Base-by-base conservation (phyloP, 2,329 filamentous ascomycete genomes). In the Claviceps humidiphila region DNA sequence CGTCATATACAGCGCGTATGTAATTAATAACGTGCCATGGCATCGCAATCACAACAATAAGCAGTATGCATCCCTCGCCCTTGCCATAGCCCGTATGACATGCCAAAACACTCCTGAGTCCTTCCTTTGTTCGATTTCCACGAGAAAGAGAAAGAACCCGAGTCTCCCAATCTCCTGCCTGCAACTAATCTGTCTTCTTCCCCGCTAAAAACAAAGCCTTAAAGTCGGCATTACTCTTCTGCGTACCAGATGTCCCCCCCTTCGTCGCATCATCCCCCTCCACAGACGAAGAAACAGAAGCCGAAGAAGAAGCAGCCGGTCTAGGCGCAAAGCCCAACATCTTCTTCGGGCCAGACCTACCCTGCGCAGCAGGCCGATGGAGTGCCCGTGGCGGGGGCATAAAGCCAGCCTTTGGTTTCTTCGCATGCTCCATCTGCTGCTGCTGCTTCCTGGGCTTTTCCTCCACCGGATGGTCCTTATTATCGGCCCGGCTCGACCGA, bases 211-310 rank as follows among this genome's bases (percentile, higher is more conserved):
- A 71, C 61, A 77, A 65, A n/a, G 75, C 74, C 63, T 75, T 79
- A 58, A 80, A 80, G 59, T 80, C 77, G 2, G 75, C 74, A 62
- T 80, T 80, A 59, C 70, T 78, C 67, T 76, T 79, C 57, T 63
- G 64, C 17, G 64, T 58, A 48, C 65, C 58, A 38, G 50, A 4
- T 7, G 38, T 41, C 26, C 16, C 38, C 3, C 7, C 45, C n/a
- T 39, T 39, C 8, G 45, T 53, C 22, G 63, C 64, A 11, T 17
- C 47, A 41, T 20, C 48, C 49, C 57, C 51, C 49, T 49, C 49
- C 47, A 57, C 50, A 47, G 52, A 51, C 14, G 55, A 54, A 13
- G 53, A 46, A 1, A 16, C 41, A 14, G 53, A 9, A 30, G 26
- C 26, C 26, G 3, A 30, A 11, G 55, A 54, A 13, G 53, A 46